phyloP scores from a whole-genome alignment of 805 yeast species.

The Metschnikowia dekortorum region DNA sequence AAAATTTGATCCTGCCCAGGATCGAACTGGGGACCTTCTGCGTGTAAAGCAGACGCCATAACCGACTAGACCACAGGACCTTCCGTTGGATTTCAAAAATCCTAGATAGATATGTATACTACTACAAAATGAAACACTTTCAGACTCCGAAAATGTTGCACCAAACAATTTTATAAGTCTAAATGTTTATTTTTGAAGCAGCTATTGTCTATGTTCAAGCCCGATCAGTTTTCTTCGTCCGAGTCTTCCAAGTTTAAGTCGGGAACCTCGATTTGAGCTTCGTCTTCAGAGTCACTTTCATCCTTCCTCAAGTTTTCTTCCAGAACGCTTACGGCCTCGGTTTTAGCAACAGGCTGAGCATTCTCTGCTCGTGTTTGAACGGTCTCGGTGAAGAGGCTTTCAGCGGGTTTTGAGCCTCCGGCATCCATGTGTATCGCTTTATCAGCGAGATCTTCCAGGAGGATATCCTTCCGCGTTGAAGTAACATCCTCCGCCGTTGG shows the following conservation, averaged over 20 bases:
- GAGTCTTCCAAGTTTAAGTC: constrained; percentile 42
- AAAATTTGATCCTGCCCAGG: constrained; percentile 94
- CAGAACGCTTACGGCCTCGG: not conserved
- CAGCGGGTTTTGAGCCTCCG: not conserved
- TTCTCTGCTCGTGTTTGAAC: constrained; percentile 2
- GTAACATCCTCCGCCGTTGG: constrained; percentile 3
- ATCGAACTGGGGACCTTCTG: constrained; percentile 99
- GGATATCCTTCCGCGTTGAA: constrained; percentile 5
- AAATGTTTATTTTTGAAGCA: not conserved
- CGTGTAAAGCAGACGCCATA: constrained; percentile 99
- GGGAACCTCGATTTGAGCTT: constrained; percentile 52
- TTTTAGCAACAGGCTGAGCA: constrained; percentile 4
- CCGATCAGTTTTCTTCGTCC: constrained; percentile 24
- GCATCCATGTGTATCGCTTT: not conserved
- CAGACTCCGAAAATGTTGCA: not conserved
- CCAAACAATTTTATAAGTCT: too few species aligned
- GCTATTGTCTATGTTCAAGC: too few species aligned
- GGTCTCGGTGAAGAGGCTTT: not conserved
- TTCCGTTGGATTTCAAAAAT: constrained; percentile 8
- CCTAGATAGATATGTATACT: too few species aligned
- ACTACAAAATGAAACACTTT: not conserved
- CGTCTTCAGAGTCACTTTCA: constrained; percentile 19
- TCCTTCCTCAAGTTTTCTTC: constrained; percentile 2
- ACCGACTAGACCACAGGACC: constrained; percentile 99
- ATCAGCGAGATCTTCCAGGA: constrained; percentile 2